A percentile compares a stretch with the other conserved stretches of the same genome.
Conservation (phyloP, 306 rosid species). For the Malus orientalis region DNA sequence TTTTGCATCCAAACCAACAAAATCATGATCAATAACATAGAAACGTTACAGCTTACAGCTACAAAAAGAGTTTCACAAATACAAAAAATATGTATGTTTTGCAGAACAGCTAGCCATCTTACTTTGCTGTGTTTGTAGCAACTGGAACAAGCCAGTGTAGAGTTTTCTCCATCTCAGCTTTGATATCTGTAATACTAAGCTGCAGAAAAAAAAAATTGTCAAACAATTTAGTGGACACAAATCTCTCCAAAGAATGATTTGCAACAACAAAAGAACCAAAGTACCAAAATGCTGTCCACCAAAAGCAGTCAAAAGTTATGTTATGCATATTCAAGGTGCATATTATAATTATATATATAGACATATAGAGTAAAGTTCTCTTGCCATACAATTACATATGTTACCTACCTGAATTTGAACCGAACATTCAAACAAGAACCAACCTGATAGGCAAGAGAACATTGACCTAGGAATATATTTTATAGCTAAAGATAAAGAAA, state of each 20-base stretch:
- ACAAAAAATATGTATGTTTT: neutral
- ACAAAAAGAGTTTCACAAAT: neutral
- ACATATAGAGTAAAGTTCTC: neutral
- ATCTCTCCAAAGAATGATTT: neutral
- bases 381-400: neutral
- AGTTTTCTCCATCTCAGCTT: slow-evolving; percentile 85
- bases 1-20: slow-evolving; percentile 24
- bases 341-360: neutral
- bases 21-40: slow-evolving; percentile 15
- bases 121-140: slow-evolving; percentile 87
- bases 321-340: neutral
- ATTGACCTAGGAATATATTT: neutral
- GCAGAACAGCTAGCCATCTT: slow-evolving; percentile 28
- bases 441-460: neutral
- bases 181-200: slow-evolving; percentile 57
- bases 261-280: slow-evolving; percentile 1
- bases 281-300: neutral
- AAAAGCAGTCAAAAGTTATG: neutral
- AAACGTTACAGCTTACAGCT: slow-evolving; percentile 2
- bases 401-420: neutral
- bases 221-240: neutral
- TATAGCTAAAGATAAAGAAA: neutral
- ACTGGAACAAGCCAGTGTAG: slow-evolving; percentile 76
- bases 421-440: neutral
- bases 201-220: slow-evolving; percentile 28